phyloP scores from a whole-genome alignment of 306 rosid genomes.

The Gynostemma pentaphyllum region DNA sequence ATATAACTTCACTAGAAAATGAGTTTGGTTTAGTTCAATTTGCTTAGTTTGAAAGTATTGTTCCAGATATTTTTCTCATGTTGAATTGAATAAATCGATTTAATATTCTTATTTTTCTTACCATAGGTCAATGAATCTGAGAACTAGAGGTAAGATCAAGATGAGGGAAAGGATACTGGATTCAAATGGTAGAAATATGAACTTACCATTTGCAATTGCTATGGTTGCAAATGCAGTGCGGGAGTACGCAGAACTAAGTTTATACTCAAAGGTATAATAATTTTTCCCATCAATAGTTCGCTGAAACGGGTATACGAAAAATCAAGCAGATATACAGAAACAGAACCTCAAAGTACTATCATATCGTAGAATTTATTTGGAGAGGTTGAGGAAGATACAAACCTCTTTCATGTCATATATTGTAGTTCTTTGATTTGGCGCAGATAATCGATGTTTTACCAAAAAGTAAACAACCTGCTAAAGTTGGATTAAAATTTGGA shows the following conservation, averaged over 20 bases:
- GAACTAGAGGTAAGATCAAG: not conserved
- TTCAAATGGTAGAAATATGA: not conserved
- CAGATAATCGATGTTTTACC: conserved; percentile 68
- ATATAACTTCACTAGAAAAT: not conserved
- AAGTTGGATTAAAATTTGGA: conserved; percentile 11
- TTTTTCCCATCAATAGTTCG: conserved; percentile 58
- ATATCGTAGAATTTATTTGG: not conserved
- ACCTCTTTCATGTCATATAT: conserved; percentile 81
- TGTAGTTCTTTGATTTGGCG: conserved; percentile 69
- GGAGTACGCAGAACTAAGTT: conserved; percentile 54
- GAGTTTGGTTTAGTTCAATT: not conserved
- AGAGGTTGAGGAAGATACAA: conserved; percentile 8
- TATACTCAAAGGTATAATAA: conserved; percentile 76
- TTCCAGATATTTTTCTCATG: not conserved
- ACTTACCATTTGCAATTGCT: conserved; percentile 82
- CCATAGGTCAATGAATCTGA: not conserved
- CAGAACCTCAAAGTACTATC: not conserved
- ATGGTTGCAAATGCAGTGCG: conserved; percentile 67
- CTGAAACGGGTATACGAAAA: conserved; percentile 32
- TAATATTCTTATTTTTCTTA: not conserved
- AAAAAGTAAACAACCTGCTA: conserved; percentile 43
- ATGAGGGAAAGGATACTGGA: not conserved
- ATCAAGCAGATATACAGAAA: conserved; percentile 5
- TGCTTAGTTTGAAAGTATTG: not conserved
- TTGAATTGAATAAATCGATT: not conserved